Conservation (phyloP, 75 land plant species). For the Ceratopteris richardii region DNA sequence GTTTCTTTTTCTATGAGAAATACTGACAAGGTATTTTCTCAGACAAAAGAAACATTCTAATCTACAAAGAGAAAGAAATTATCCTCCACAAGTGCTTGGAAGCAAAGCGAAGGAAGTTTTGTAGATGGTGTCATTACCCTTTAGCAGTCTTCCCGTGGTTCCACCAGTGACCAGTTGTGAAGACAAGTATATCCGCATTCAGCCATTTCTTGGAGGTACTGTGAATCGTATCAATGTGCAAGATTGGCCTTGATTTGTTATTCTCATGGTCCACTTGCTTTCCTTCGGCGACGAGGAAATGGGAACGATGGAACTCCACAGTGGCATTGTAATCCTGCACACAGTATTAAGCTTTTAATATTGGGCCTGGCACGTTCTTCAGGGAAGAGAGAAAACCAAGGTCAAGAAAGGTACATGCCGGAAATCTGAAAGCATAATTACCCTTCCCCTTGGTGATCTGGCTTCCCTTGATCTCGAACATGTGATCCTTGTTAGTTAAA, state of each 20-base stretch:
- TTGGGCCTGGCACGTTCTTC: too few relatives aligned
- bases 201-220: slow-evolving; percentile 47
- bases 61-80: too few relatives aligned
- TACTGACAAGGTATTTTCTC: too few relatives aligned
- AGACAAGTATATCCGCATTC: slow-evolving; percentile 59
- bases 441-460: slow-evolving; percentile 74
- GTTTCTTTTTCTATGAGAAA: too few relatives aligned
- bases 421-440: slow-evolving; percentile 49
- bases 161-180: slow-evolving; percentile 95
- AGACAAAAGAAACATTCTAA: too few relatives aligned
- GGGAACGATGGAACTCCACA: slow-evolving; percentile 63
- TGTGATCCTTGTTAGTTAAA: slow-evolving; percentile 43
- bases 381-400: too few relatives aligned
- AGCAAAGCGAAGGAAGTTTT: too few relatives aligned
- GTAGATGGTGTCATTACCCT: too few relatives aligned
- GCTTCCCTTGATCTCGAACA: slow-evolving; percentile 61
- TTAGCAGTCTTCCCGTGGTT: slow-evolving; percentile 69
- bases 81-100: too few relatives aligned
- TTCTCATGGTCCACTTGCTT: slow-evolving; percentile 44
- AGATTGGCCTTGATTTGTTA: slow-evolving; percentile 20
- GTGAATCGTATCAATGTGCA: slow-evolving; percentile 59
- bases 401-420: too few relatives aligned
- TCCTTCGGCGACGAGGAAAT: slow-evolving; percentile 70
- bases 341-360: too few relatives aligned
- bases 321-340: slow-evolving; percentile 69